phyloP scores from a whole-genome alignment of 1,284 basidiomycete genomes.

The Tylopilus sp. region DNA sequence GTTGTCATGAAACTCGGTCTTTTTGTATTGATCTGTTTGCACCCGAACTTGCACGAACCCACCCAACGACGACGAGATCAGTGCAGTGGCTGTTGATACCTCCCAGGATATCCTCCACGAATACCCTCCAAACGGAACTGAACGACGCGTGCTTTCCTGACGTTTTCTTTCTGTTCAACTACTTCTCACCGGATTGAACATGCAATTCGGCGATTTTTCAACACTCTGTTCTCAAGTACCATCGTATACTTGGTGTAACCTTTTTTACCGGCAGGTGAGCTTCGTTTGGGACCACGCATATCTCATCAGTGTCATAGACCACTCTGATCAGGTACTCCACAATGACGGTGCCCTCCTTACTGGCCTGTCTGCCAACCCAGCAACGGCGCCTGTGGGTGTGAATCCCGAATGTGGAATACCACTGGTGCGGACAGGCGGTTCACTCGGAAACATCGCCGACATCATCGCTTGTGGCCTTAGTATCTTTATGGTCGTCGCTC shows the following conservation, averaged over 20 bases:
- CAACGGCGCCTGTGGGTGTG: slow-evolving; percentile 53
- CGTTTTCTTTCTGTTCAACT: neutral
- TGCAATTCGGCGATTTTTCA: slow-evolving; percentile 61
- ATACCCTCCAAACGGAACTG: slow-evolving; percentile 12
- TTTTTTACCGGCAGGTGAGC: slow-evolving; percentile 61
- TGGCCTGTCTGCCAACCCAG: slow-evolving; percentile 38
- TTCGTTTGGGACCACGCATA: neutral
- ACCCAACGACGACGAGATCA: slow-evolving; percentile 20
- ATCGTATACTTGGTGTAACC: slow-evolving; percentile 69
- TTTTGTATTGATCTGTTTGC: slow-evolving; percentile 35
- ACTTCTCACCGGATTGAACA: slow-evolving; percentile 20
- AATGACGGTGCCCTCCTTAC: slow-evolving; percentile 34
- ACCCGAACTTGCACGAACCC: slow-evolving; percentile 25
- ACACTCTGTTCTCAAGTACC: slow-evolving; percentile 55
- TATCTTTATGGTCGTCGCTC: slow-evolving; percentile 45
- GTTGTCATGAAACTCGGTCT: slow-evolving; percentile 21
- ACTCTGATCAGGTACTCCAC: slow-evolving; percentile 34
- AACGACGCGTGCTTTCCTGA: slow-evolving; percentile 2
- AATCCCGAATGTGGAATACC: slow-evolving; percentile 56
- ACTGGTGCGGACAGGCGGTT: slow-evolving; percentile 44
- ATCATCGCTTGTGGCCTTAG: slow-evolving; percentile 64
- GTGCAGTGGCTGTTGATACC: slow-evolving; percentile 19
- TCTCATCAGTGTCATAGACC: slow-evolving; percentile 8
- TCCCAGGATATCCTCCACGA: slow-evolving; percentile 7
- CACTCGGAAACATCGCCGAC: slow-evolving; percentile 71